phyloP scores from a whole-genome alignment of 1,284 basidiomycete genomes.

The Caloboletus firmus region DNA sequence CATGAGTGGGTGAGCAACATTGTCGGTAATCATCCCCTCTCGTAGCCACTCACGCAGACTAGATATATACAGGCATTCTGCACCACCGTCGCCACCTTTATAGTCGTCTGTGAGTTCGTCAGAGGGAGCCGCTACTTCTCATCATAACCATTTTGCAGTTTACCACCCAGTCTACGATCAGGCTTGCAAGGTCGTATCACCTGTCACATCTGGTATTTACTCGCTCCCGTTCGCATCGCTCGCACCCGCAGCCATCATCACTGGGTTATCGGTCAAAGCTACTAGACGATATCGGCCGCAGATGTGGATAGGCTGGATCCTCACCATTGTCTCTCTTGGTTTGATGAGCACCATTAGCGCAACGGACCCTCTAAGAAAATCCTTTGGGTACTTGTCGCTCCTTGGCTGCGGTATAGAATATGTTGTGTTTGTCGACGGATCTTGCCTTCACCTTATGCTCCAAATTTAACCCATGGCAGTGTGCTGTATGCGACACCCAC shows the following conservation, averaged over 20 bases:
- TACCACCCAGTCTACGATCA: slow-evolving; percentile 15
- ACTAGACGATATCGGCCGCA: slow-evolving; percentile 9
- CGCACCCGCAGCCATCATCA: background rate
- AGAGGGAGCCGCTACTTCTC: no score
- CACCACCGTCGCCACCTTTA: background rate
- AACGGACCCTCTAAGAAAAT: slow-evolving; percentile 4
- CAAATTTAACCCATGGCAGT: background rate
- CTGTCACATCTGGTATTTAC: slow-evolving; percentile 13
- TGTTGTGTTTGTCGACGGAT: background rate
- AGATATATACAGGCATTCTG: slow-evolving; percentile 17
- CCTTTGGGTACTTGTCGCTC: background rate
- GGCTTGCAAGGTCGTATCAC: slow-evolving; percentile 11
- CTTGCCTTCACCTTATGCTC: background rate
- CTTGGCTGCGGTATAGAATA: slow-evolving; percentile 11
- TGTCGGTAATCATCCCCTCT: background rate
- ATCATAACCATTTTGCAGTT: background rate
- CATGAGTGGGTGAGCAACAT: slow-evolving; percentile 14
- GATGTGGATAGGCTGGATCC: slow-evolving; percentile 9
- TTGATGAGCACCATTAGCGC: slow-evolving; percentile 3
- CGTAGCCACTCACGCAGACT: background rate
- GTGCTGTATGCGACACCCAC: background rate
- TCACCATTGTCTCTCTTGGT: background rate
- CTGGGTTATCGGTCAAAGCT: slow-evolving; percentile 9
- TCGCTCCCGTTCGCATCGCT: background rate
- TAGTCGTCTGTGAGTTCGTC: slow-evolving; percentile 6